Evolutionary conservation across 768 basidiomycete genomes (phyloP), one percentile per base, ranked within the genome.

Genomic region (Stropharia rugosoannulata): DNA sequence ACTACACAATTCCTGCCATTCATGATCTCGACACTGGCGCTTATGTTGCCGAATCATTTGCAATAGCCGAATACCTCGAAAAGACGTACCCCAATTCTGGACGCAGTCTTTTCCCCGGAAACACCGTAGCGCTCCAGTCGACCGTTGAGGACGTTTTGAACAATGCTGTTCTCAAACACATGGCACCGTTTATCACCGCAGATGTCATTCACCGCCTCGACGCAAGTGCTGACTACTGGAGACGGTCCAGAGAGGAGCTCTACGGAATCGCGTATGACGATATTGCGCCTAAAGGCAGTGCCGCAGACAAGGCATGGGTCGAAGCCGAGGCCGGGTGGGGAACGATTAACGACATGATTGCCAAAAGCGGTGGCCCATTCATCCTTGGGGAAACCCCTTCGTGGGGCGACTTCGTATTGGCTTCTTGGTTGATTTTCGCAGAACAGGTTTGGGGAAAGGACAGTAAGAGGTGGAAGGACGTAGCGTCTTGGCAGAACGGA

Each of bases 1-100:
- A 15, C 9, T 50, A 50, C 49, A 38, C 38, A 6, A 63, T 80
- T 0, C 82, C 83, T 2, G 66, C 73, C 35, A 79, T 84, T 53
- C 60, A 75, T 57, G 80, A 83, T 58, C 71, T 73, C 0, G 64
- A 63, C 42, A 80, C 77, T 5, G 67, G 67, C 9, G 57, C 61
- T 1, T 49, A 65, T 4, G 43, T 82, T 32, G 55, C 72, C 6
- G 77, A 82, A 32, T 81, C 80, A 0, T 56, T 65, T 25, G 62
- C 56, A 19, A 82, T 84, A 53, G 80, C 76, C 0, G 59, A 68
- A 12, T 81, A 83, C 63, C 69, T 83, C 50, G 81, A 83, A 55
- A 65, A 70, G 1, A 68, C 70, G 2, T 83, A 81, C 62, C 80
- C 81, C 6, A 32, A 32, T 0, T 65, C 69, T 45, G 70, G 73